phyloP scores from a whole-genome alignment of 441 rosid genomes.

The Aquilaria agallochum region DNA sequence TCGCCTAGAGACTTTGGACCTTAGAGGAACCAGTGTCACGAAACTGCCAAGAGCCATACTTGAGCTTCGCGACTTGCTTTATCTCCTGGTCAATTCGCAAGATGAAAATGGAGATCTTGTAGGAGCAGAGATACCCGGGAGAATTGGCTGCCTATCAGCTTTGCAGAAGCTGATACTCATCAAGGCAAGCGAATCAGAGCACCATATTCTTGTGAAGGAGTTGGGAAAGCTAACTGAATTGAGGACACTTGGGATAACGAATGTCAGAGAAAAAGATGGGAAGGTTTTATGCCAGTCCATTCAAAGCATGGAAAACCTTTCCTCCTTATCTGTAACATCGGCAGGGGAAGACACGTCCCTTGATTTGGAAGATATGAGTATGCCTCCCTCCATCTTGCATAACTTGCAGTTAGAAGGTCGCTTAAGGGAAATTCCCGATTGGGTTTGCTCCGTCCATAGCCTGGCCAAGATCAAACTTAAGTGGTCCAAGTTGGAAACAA shows the following conservation, averaged over 20 bases:
- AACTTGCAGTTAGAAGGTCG: constrained; percentile 33
- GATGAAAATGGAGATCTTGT: constrained; percentile 3
- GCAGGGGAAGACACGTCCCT: constrained; percentile 16
- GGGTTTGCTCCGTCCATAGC: constrained; percentile 27
- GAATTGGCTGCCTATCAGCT: constrained; percentile 28
- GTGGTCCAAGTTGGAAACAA: constrained; percentile 30
- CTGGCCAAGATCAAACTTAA: constrained; percentile 30
- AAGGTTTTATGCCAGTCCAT: constrained; percentile 31
- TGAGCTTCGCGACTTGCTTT: constrained; percentile 28
- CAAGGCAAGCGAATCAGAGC: constrained; percentile 15
- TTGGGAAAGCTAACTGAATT: constrained; percentile 30
- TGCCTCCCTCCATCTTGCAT: constrained; percentile 28
- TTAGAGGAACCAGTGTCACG: constrained; percentile 29
- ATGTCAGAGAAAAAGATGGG: constrained; percentile 30
- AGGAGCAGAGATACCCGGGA: constrained; percentile 27
- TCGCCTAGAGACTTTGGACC: constrained; percentile 36
- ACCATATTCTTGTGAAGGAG: constrained; percentile 16
- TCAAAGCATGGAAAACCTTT: constrained; percentile 24
- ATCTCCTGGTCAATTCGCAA: constrained; percentile 34
- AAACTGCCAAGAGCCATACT: constrained; percentile 27
- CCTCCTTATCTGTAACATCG: constrained; percentile 25
- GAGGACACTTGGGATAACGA: constrained; percentile 34
- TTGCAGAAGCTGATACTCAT: constrained; percentile 37
- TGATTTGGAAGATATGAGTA: constrained; percentile 17
- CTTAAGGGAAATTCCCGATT: constrained; percentile 25